phyloP scores from a whole-genome alignment of 2,329 filamentous ascomycete species.

The Leptoxyphium fumago region DNA sequence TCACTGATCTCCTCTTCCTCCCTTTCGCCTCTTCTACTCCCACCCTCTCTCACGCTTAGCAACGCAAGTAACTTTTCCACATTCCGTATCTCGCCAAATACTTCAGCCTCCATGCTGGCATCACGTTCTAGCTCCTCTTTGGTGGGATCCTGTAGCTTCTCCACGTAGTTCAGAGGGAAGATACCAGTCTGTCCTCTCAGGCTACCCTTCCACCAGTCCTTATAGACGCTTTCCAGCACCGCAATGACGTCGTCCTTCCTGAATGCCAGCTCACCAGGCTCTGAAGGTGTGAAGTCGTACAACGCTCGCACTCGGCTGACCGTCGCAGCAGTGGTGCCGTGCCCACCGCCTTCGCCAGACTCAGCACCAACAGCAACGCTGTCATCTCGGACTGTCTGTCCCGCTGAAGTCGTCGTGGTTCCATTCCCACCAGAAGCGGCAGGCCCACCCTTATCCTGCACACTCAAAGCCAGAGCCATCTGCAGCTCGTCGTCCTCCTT shows the following conservation, averaged over 20 bases:
- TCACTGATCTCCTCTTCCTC: conserved; percentile 83
- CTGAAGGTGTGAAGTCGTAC: conserved; percentile 88
- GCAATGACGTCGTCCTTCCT: conserved; percentile 95
- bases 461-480: conserved; percentile 82
- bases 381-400: conserved; percentile 5
- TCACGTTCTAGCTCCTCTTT: conserved; percentile 87
- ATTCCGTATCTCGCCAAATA: conserved; percentile 63
- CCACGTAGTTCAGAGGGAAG: conserved; percentile 96
- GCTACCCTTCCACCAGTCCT: conserved; percentile 98
- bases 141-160: conserved; percentile 90
- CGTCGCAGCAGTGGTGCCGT: conserved; percentile 85
- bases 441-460: conserved; percentile 60
- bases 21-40: conserved; percentile 55
- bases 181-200: conserved; percentile 90
- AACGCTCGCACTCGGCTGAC: conserved; percentile 87
- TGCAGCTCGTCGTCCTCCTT: conserved; percentile 97
- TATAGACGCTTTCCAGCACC: conserved; percentile 93
- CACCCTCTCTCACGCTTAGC: conserved; percentile 52
- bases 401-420: too few relatives aligned
- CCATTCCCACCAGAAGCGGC: conserved; percentile 13
- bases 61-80: conserved; percentile 74
- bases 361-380: conserved; percentile 24
- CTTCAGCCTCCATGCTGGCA: conserved; percentile 82
- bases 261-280: conserved; percentile 89
- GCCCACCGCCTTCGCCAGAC: conserved; percentile 19